Evolutionary conservation across 2,329 filamentous ascomycete species (phyloP).

Genomic region (Aspergillus sp.): DNA sequence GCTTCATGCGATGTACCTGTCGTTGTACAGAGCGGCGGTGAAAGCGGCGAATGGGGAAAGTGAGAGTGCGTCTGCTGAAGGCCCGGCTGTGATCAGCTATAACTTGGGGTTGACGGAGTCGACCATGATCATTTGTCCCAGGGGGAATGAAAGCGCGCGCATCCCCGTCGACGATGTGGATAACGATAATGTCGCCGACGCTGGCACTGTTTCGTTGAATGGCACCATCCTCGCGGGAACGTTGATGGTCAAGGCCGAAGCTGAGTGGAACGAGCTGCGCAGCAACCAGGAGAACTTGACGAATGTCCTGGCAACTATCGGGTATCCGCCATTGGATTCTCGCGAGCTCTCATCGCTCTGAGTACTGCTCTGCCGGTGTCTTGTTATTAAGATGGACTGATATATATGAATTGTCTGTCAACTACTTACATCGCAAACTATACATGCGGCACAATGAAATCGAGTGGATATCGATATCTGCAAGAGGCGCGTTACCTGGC

Average conservation of each 20-base stretch:
- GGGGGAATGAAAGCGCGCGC: conserved; percentile 36
- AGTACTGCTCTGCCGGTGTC: background rate
- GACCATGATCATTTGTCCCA: conserved; percentile 46
- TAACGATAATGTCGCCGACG: conserved; percentile 19
- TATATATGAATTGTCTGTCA: background rate
- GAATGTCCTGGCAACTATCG: conserved; percentile 34
- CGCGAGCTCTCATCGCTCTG: conserved; percentile 12
- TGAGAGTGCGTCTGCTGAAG: conserved; percentile 16
- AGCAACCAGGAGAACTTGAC: conserved; percentile 33
- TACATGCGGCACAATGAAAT: too few species aligned
- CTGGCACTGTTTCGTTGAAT: conserved; percentile 43
- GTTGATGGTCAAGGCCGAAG: conserved; percentile 49
- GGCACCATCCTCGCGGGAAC: conserved; percentile 50
- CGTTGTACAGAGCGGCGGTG: conserved; percentile 34
- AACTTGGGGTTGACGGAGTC: conserved; percentile 49
- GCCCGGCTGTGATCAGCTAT: conserved; percentile 44
- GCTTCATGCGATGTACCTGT: conserved; percentile 30
- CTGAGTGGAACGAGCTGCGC: conserved; percentile 44
- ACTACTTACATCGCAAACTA: too few species aligned
- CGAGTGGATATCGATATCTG: too few species aligned
- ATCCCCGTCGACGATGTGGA: conserved; percentile 31
- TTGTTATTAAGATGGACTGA: too few species aligned
- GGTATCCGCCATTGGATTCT: conserved; percentile 24
- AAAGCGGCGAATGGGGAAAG: conserved; percentile 16
- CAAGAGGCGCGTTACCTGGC: too few species aligned